Percentiles rank a stretch among this genome's conserved stretches.
phyloP scores from a whole-genome alignment of 2,329 filamentous ascomycete species.

The Ceratocystis harringtonii region DNA sequence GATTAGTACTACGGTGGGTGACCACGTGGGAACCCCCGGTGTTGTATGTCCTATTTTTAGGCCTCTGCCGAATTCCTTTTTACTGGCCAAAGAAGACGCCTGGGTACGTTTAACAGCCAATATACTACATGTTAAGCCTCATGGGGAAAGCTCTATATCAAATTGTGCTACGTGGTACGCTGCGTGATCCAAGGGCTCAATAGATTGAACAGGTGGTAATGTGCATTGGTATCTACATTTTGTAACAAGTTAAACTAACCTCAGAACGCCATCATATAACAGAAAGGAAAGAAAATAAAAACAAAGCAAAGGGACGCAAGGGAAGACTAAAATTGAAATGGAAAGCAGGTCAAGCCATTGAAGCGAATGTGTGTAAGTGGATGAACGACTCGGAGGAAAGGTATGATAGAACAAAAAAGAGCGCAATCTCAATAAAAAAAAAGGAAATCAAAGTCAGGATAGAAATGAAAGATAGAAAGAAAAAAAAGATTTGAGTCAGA shows the following conservation, averaged over 20 bases:
- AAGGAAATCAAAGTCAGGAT: neutral
- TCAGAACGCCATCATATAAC: slow-evolving; percentile 16
- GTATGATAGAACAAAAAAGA: neutral
- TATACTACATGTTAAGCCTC: neutral
- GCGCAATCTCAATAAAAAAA: neutral
- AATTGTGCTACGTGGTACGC: neutral
- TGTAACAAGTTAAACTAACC: slow-evolving; percentile 11
- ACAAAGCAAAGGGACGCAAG: slow-evolving; percentile 6
- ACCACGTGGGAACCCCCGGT: too few relatives aligned
- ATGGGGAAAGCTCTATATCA: neutral
- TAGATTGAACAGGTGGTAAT: neutral
- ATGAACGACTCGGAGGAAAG: neutral
- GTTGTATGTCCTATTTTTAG: too few relatives aligned
- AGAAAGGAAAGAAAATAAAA: slow-evolving; percentile 2
- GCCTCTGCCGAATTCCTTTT: too few relatives aligned
- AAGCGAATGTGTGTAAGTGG: neutral
- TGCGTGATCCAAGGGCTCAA: neutral
- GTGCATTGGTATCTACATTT: slow-evolving; percentile 7
- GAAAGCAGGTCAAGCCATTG: neutral
- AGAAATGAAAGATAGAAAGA: neutral
- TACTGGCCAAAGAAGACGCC: too few relatives aligned
- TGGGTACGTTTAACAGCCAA: too few relatives aligned
- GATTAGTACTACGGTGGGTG: too few relatives aligned
- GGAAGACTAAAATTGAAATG: slow-evolving; percentile 3
- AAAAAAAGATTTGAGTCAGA: neutral